Conservation (phyloP, 495 filamentous ascomycete genomes). For the Hypoxylon rickii region DNA sequence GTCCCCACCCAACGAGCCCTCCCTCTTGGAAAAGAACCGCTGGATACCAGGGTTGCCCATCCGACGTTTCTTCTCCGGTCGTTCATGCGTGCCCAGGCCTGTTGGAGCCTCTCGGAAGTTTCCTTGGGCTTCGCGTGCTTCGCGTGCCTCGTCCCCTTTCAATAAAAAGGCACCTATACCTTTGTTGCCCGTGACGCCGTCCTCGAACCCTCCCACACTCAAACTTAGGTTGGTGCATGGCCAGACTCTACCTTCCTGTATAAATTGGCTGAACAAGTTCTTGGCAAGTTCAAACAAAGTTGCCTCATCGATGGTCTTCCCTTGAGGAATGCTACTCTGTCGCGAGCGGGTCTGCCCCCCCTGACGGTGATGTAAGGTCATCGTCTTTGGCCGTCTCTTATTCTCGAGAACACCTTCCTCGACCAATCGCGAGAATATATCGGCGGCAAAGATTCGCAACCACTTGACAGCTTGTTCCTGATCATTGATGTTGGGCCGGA, state of each 20-base stretch:
- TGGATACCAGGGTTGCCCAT: constrained; percentile 56
- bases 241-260: constrained; percentile 78
- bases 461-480: constrained; percentile 83
- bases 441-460: constrained; percentile 89
- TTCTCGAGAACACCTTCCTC: constrained; percentile 93
- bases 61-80: constrained; percentile 58
- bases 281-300: constrained; percentile 78
- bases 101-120: constrained; percentile 34
- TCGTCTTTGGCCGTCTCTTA: constrained; percentile 80
- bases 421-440: constrained; percentile 86
- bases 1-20: constrained; percentile 31
- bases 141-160: constrained; percentile 75
- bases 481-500: constrained; percentile 79
- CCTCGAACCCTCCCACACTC: constrained; percentile 88
- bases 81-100: constrained; percentile 40
- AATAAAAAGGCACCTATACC: constrained; percentile 85
- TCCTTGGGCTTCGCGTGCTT: constrained; percentile 58
- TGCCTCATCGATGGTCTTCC: constrained; percentile 70
- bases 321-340: constrained; percentile 75
- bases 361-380: constrained; percentile 80
- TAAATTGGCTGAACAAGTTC: constrained; percentile 74
- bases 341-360: constrained; percentile 71
- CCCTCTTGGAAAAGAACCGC: constrained; percentile 60
- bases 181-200: constrained; percentile 78
- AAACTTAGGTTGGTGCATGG: constrained; percentile 85